A percentile compares a stretch with the other conserved stretches of the same genome.
Evolutionary conservation across 768 basidiomycete genomes (phyloP).

Genomic region (Trichaptum fuscoviolaceum): DNA sequence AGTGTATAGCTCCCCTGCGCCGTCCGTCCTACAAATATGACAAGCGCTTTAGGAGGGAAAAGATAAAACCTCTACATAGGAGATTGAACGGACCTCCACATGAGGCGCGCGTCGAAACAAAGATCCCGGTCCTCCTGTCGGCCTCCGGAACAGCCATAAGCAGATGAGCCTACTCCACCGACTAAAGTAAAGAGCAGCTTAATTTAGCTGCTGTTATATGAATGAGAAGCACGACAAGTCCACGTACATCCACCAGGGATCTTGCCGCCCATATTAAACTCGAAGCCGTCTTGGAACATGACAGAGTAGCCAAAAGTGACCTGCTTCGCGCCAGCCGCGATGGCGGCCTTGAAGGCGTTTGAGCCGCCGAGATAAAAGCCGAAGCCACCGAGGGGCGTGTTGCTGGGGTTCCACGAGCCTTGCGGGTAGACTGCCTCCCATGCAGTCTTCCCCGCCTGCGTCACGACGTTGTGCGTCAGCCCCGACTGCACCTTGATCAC

Average conservation of each 20-base stretch:
- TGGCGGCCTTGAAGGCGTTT: slow-evolving; percentile 32
- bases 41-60: neutral
- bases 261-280: slow-evolving; percentile 66
- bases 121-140: slow-evolving; percentile 38
- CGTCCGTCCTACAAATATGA: slow-evolving; percentile 27
- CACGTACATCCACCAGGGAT: slow-evolving; percentile 66
- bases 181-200: slow-evolving; percentile 37
- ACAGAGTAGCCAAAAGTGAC: slow-evolving; percentile 59
- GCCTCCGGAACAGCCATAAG: slow-evolving; percentile 61
- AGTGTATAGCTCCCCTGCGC: slow-evolving; percentile 63
- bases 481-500: slow-evolving; percentile 5
- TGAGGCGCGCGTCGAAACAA: slow-evolving; percentile 64
- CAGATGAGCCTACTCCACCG: slow-evolving; percentile 41
- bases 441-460: slow-evolving; percentile 46
- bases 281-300: slow-evolving; percentile 56
- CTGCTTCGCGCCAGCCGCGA: slow-evolving; percentile 56
- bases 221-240: slow-evolving; percentile 4
- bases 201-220: neutral
- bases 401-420: slow-evolving; percentile 50
- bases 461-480: slow-evolving; percentile 23
- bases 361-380: slow-evolving; percentile 71
- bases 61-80: slow-evolving; percentile 1
- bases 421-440: slow-evolving; percentile 51
- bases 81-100: slow-evolving; percentile 46
- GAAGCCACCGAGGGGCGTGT: slow-evolving; percentile 49